Evolutionary conservation across 1,284 basidiomycete species (phyloP), one percentile per base, ranked within the genome.

Genomic region (Irpex sp.): DNA sequence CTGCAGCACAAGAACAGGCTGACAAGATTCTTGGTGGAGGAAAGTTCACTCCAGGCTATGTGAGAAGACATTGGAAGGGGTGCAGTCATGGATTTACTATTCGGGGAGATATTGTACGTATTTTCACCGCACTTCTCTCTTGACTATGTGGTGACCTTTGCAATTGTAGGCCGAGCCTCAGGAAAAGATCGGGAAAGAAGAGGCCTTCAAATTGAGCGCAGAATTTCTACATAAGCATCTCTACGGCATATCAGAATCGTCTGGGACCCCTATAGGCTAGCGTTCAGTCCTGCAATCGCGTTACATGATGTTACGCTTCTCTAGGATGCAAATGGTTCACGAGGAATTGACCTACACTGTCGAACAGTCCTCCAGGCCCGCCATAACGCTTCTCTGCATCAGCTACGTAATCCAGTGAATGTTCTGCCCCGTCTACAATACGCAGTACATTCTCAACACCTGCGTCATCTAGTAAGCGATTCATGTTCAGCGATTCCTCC

Each of bases 1-100:
- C 61, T 4, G 79, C 82, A 61, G 68, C 78, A 5, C 79, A 80
- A 66, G 74, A 68, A 18, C 71, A 75, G 57, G 81, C 83, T 5
- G 85, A 88, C 63, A 76, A 80, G 65, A 75, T 90, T 55, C 72
- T 91, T 39, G 83, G 78, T 12, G 75, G 73, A 23, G 79, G 78
- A 37, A 74, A 78, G 61, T 86, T 84, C 62, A 75, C 73, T 5
- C 75, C 74, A 0, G 76, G 79, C 0, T 80, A 82, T 69, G 72
- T 72, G 66, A 74, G 80, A 63, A 70, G 72, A 57, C 74, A 81
- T 71, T 82, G 76, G 69, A 67, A 71, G 1, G 79, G 80, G 0
- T 80, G 78, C 58, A 68, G 65, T 1, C 86, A 87, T 67, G 85
- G 85, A 1, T 87, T 86, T 67, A 77, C 82, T 5, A 75, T 69